Evolutionary conservation across 768 basidiomycete species (phyloP).

Genomic region (Boletales sp.): DNA sequence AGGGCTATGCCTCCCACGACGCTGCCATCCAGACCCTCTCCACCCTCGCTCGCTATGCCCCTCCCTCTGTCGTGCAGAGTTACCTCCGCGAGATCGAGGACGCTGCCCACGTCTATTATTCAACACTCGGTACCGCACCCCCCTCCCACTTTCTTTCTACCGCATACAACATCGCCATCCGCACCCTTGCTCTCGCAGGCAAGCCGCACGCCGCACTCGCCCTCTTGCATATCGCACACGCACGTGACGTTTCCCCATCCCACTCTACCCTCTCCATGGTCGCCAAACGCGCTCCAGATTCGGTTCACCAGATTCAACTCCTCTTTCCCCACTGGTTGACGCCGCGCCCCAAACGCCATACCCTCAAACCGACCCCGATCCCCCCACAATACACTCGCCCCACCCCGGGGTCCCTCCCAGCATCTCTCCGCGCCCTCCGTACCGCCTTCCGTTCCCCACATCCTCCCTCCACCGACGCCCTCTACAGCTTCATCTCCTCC

Average conservation of each 20-base stretch:
- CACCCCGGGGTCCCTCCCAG: conserved; percentile 8
- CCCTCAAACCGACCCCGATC: too few species aligned
- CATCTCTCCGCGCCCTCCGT: conserved; percentile 24
- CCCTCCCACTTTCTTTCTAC: conserved; percentile 10
- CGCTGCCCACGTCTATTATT: conserved; percentile 10
- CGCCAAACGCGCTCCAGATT: conserved; percentile 23
- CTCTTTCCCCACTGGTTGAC: conserved; percentile 14
- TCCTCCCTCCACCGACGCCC: conserved; percentile 19
- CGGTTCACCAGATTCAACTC: conserved; percentile 6
- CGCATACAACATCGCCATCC: conserved; percentile 39
- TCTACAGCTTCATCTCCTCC: conserved; percentile 17
- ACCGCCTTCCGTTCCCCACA: conserved; percentile 18
- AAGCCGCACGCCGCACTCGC: conserved; percentile 40
- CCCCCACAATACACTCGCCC: too few species aligned
- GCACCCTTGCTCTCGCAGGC: conserved; percentile 37
- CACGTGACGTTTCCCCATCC: conserved; percentile 30
- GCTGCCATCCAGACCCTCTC: conserved; percentile 29
- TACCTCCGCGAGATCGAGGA: conserved; percentile 37
- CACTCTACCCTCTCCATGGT: conserved; percentile 34
- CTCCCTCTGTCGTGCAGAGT: conserved; percentile 26
- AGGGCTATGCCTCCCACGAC: conserved; percentile 37
- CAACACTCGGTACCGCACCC: not conserved
- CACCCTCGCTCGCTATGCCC: conserved; percentile 42
- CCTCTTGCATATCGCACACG: conserved; percentile 38
- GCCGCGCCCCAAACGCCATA: too few species aligned